Conservation (phyloP, 2,329 filamentous ascomycete species). For the Atkinsonella hypoxylon region DNA sequence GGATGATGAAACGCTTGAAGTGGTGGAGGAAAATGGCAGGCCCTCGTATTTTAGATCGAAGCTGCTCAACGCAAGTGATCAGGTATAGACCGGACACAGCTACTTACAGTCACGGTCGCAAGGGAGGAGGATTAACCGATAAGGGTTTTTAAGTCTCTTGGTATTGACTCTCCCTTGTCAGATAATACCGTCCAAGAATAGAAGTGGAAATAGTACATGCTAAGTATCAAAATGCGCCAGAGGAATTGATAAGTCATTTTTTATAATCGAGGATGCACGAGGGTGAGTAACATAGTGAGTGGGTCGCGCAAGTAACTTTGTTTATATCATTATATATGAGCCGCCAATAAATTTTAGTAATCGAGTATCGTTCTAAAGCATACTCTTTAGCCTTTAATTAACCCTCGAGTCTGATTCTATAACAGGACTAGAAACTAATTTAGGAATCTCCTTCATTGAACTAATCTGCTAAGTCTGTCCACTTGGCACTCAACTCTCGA, state of each 20-base stretch:
- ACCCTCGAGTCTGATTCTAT: neutral
- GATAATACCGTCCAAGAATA: neutral
- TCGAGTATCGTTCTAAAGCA: too few species aligned
- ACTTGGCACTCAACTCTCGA: neutral
- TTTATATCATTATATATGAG: too few species aligned
- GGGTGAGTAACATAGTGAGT: too few species aligned
- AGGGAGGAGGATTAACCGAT: neutral
- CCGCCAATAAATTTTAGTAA: too few species aligned
- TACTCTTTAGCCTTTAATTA: too few species aligned
- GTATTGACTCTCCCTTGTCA: neutral
- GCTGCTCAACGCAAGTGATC: neutral
- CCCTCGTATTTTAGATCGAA: slow-evolving; percentile 4
- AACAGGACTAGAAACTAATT: neutral
- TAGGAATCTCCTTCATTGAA: neutral
- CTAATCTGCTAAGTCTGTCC: neutral
- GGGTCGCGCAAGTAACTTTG: too few species aligned
- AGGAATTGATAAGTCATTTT: neutral
- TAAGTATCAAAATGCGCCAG: neutral
- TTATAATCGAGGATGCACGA: too few species aligned
- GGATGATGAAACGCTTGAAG: slow-evolving; percentile 10
- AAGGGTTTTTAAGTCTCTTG: neutral
- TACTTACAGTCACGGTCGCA: neutral
- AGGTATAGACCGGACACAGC: neutral
- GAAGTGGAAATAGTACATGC: neutral
- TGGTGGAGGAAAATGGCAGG: slow-evolving; percentile 13